A percentile compares a stretch with the other conserved stretches of the same genome.
Evolutionary conservation across 345 rosid genomes (phyloP).

Genomic region (Camelina sativa): DNA sequence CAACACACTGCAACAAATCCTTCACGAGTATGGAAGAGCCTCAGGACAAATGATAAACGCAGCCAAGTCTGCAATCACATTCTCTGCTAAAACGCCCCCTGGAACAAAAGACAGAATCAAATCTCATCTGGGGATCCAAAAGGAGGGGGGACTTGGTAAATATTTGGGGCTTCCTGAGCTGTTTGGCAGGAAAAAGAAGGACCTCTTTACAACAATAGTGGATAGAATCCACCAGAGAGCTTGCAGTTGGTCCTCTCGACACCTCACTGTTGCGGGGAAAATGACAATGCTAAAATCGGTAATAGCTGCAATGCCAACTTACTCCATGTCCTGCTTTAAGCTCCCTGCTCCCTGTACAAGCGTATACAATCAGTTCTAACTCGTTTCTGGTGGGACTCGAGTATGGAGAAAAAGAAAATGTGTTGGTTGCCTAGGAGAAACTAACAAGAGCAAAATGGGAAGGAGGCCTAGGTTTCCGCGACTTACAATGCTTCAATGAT

Average conservation of each 20-base stretch:
- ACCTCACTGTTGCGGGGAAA: background rate
- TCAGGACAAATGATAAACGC: background rate
- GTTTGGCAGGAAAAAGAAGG: background rate
- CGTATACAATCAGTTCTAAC: background rate
- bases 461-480: background rate
- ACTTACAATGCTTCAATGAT: background rate
- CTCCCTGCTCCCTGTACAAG: background rate
- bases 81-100: background rate
- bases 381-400: background rate
- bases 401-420: background rate
- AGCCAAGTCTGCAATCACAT: background rate
- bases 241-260: background rate
- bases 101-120: background rate
- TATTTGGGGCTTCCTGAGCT: background rate
- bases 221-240: background rate
- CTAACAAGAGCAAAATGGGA: background rate
- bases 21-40: background rate
- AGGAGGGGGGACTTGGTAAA: background rate
- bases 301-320: background rate
- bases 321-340: background rate
- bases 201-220: background rate
- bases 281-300: background rate
- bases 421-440: background rate
- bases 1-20: accelerated
- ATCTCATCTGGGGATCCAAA: background rate